These are phyloP conservation scores for Yamadazyma friedrichii DNA, from an alignment of 1,139 yeast genomes.

Conservation along the genomic window DNA sequence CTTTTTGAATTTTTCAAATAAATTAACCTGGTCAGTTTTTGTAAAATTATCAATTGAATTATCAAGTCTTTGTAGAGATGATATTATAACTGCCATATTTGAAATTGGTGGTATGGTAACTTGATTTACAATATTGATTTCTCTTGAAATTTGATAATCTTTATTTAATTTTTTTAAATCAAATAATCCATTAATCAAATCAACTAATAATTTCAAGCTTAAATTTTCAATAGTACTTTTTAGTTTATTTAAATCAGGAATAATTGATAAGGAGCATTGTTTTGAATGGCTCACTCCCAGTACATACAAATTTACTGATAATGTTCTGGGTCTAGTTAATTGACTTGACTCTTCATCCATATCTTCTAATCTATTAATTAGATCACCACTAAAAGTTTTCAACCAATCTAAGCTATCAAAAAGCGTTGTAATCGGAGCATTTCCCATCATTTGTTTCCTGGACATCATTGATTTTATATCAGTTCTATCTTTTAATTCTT, in stretches of 20 bases:
- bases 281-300: slow-evolving; percentile 36
- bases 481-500: slow-evolving; percentile 55
- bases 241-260: slow-evolving; percentile 39
- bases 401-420: slow-evolving; percentile 78
- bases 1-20: slow-evolving; percentile 22
- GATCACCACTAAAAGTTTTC: slow-evolving; percentile 77
- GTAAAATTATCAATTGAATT: slow-evolving; percentile 54
- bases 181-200: slow-evolving; percentile 25
- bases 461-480: slow-evolving; percentile 87
- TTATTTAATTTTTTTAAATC: slow-evolving; percentile 24
- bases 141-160: slow-evolving; percentile 17
- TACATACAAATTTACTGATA: slow-evolving; percentile 22
- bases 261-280: slow-evolving; percentile 44
- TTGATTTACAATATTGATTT: slow-evolving; percentile 14
- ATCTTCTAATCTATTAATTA: slow-evolving; percentile 68
- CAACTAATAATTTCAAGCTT: slow-evolving; percentile 33
- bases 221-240: slow-evolving; percentile 26
- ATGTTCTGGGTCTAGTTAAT: slow-evolving; percentile 24
- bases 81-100: slow-evolving; percentile 49
- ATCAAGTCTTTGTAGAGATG: slow-evolving; percentile 47
- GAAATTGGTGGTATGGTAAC: slow-evolving; percentile 47
- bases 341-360: slow-evolving; percentile 62
- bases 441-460: slow-evolving; percentile 66
- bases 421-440: slow-evolving; percentile 49
- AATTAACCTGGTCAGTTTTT: slow-evolving; percentile 15